Conservation (phyloP, 2,329 filamentous ascomycete species). For the Sarocladiaceae sp. region DNA sequence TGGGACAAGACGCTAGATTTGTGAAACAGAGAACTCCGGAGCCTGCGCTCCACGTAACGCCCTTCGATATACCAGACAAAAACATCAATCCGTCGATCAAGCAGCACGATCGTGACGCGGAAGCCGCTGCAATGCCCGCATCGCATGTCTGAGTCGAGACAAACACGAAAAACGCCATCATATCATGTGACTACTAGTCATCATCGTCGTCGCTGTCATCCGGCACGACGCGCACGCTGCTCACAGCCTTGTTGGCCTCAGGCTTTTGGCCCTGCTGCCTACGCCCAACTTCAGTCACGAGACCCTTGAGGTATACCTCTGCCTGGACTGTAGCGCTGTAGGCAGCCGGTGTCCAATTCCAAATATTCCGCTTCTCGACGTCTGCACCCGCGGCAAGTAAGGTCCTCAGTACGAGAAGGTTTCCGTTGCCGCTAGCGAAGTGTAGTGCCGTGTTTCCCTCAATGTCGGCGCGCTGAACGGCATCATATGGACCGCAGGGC, state of each 20-base stretch:
- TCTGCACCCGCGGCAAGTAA: slow-evolving; percentile 76
- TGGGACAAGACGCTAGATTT: neutral
- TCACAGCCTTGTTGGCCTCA: slow-evolving; percentile 35
- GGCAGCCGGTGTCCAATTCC: slow-evolving; percentile 77
- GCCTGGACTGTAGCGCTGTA: slow-evolving; percentile 80
- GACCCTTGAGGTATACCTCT: slow-evolving; percentile 76
- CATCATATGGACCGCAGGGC: slow-evolving; percentile 47
- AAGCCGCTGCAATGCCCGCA: neutral
- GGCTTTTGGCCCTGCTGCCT: slow-evolving; percentile 40
- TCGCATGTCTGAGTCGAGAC: too few species aligned
- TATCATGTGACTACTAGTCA: slow-evolving; percentile 13
- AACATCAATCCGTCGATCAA: too few species aligned
- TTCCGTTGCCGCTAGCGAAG: slow-evolving; percentile 78
- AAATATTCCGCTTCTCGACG: slow-evolving; percentile 65
- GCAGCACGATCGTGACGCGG: neutral
- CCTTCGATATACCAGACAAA: neutral
- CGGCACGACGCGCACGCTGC: slow-evolving; percentile 40
- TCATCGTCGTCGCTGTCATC: slow-evolving; percentile 31
- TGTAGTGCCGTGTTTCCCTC: slow-evolving; percentile 85
- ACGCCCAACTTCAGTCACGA: slow-evolving; percentile 69
- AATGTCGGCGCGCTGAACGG: slow-evolving; percentile 56
- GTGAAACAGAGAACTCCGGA: neutral
- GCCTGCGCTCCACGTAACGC: neutral
- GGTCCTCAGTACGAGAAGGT: slow-evolving; percentile 71
- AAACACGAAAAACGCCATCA: neutral